Base-by-base conservation (phyloP, 371 early-diverging fungal genomes). In the Nematocida sp. region DNA sequence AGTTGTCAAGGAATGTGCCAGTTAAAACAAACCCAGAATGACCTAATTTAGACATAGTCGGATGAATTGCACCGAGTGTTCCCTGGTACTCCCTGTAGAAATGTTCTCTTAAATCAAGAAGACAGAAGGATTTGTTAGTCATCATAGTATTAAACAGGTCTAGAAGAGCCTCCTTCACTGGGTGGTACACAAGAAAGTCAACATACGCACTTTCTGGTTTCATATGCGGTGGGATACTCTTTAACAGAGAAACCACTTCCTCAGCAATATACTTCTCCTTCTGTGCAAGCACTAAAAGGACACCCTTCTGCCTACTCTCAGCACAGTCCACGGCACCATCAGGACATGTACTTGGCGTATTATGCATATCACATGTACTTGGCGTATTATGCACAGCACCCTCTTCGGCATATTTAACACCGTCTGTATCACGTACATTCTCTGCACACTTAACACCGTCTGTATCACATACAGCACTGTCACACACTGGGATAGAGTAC, bases 1-100 rank as follows among this genome's bases (percentile, higher is more conserved):
- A 25, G 1, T 64, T 78, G 80, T 78, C 52, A 70, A 78, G 46
- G 58, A 78, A 70, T 71, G 80, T 70, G 4, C 80, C 80, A 78
- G 55, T 78, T 25, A 78, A 42, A 78, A 78, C 56, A 54, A 58
- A 78, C 13, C 80, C 80, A 18, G 80, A 78, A 50, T 70, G 71
- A 0, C 67, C 42, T 9, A 20, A 5, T 47, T 70, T 78, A 18
- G 40, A 44, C 80, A 78, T 78, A 1, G 6, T 47, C 6, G 80
- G 80, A 33, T 78, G 80, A 4, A 70, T 50, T 47, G 55, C 69
- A n/a, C 71, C 71, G 7, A 54, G 6, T 23, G 13, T 57, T 7
- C 23, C 44, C 42, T 66, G 80, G 57, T 78, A 78, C 69, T 69
- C 69, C 33, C 80, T 27, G 61, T 44, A 66, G 66, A 78, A 67